Base-by-base conservation (phyloP, 331 rosid genomes). In the Phaseolus coccineus region DNA sequence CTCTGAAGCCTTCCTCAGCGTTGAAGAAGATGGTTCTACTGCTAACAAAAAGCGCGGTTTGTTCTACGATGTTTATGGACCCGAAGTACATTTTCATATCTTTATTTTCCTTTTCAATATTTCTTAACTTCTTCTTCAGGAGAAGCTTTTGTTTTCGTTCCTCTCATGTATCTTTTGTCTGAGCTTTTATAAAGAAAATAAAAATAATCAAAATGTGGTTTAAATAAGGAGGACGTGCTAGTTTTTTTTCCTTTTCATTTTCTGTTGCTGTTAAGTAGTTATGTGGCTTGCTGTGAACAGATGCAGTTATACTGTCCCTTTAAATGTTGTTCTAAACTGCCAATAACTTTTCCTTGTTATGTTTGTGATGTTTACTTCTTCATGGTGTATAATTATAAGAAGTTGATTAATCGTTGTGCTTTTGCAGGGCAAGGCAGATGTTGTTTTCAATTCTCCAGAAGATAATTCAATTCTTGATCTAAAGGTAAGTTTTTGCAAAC, bases 401-500 rank as follows among this genome's bases (percentile, higher is more conserved):
- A 42, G 40, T 65, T 73, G n/a, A 35, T 68, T 80, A 27, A 69
- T 80, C 31, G 67, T 44, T 73, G 39, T 73, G 25, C 83, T 58
- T 71, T 72, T 77, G 76, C 83, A 86, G 89, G 81, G 77, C 52
- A 77, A 83, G 83, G 89, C 89, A 14, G 89, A 86, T 16, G 56
- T 80, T 79, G 87, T 85, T 69, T 91, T 96, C 72, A 90, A 90
- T 76, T 84, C 84, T 12, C 87, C 89, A 33, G 93, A 93, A 50
- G 83, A 91, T 81, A 87, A 77, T 69, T 87, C 98, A 59, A 85
- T 96, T 69, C 83, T 96, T 78, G 88, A 88, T 86, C 89, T 86
- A 0, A 53, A 31, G 83, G 99, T 95, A 77, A 71, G 91, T 82
- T 80, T 47, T 65, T 31, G 37, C 64, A 13, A n/a, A 19, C 10